phyloP scores from a whole-genome alignment of 2,329 filamentous ascomycete species.

The Clarireedia homoeocarpa region DNA sequence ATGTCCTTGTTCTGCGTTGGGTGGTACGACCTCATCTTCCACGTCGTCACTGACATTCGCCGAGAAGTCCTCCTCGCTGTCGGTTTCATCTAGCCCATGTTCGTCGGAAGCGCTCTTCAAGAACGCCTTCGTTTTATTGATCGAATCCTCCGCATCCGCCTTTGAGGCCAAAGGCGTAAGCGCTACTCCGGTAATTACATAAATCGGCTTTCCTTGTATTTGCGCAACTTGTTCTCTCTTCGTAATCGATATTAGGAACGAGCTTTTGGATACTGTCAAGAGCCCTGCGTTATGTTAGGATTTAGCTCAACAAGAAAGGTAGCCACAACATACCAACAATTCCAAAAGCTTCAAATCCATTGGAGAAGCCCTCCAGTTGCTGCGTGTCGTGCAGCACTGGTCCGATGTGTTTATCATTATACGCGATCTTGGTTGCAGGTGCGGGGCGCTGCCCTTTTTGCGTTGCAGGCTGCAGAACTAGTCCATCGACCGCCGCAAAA shows the following conservation, averaged over 20 bases:
- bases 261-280: constrained; percentile 70
- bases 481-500: constrained; percentile 29
- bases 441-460: constrained; percentile 23
- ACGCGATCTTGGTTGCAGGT: constrained; percentile 26
- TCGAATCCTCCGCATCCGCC: constrained; percentile 63
- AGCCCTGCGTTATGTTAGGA: constrained; percentile 50
- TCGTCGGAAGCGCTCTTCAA: constrained; percentile 31
- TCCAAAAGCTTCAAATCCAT: constrained; percentile 30
- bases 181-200: constrained; percentile 80
- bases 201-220: constrained; percentile 73
- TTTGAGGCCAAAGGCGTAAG: constrained; percentile 81
- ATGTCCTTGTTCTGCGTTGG: constrained; percentile 9
- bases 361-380: constrained; percentile 13
- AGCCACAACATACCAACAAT: constrained; percentile 26
- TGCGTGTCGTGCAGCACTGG: constrained; percentile 14
- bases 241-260: constrained; percentile 82
- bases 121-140: constrained; percentile 51
- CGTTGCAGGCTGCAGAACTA: constrained; percentile 28
- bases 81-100: constrained; percentile 29
- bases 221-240: constrained; percentile 83
- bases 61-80: constrained; percentile 40
- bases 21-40: constrained; percentile 31
- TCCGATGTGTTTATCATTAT: constrained; percentile 24
- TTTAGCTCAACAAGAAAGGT: background rate
- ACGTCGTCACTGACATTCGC: constrained; percentile 34